phyloP scores from a whole-genome alignment of 306 rosid genomes.

The Styphnolobium japonicum region DNA sequence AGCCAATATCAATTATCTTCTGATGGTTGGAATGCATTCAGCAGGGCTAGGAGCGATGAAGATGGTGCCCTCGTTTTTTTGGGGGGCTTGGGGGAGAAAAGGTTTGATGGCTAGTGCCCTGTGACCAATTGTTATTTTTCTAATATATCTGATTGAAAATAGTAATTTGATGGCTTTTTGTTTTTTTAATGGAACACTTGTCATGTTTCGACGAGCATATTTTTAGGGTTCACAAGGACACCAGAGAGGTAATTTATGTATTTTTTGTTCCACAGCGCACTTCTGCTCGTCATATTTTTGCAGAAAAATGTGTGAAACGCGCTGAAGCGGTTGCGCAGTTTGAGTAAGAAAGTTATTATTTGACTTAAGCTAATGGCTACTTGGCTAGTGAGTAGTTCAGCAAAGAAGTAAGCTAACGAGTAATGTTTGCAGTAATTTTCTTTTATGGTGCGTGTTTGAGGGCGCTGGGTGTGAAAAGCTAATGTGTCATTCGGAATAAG shows the following conservation, averaged over 20 bases:
- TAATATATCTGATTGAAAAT: conserved; percentile 40
- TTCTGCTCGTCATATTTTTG: not conserved
- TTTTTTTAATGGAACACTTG: conserved; percentile 37
- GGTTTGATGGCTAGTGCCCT: conserved; percentile 31
- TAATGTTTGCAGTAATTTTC: not conserved
- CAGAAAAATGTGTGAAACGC: not conserved
- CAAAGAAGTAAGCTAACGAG: not conserved
- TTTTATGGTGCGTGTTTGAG: not conserved
- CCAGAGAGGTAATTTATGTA: not conserved
- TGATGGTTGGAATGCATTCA: conserved; percentile 31
- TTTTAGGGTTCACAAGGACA: conserved; percentile 21
- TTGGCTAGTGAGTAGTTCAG: not conserved
- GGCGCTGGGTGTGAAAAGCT: not conserved
- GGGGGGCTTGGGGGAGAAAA: conserved; percentile 29
- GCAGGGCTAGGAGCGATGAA: conserved; percentile 30
- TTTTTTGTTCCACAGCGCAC: not conserved
- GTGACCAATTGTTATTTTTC: conserved; percentile 42
- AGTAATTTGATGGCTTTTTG: conserved; percentile 51
- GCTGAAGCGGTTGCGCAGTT: not conserved
- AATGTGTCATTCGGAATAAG: not conserved
- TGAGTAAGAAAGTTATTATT: not conserved
- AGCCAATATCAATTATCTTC: conserved; percentile 8
- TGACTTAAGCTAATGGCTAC: not conserved
- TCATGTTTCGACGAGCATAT: conserved; percentile 22
- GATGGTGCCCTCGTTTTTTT: conserved; percentile 29